Conservation (phyloP, 129 eudicot species). For the Flaveria trinervia region DNA sequence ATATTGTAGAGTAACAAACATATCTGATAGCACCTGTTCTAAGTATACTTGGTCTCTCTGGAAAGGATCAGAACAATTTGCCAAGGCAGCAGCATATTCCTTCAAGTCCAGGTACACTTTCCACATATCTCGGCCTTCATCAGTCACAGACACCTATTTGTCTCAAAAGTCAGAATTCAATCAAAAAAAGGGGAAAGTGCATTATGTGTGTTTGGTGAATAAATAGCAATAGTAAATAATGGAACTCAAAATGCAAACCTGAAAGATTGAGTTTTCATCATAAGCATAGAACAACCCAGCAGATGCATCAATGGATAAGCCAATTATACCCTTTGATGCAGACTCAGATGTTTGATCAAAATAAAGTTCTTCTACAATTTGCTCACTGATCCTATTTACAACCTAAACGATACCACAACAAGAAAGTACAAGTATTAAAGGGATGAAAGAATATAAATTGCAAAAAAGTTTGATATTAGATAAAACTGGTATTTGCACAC, state of each 20-base stretch:
- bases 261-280: constrained; percentile 89
- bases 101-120: constrained; percentile 84
- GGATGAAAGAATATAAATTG: background rate
- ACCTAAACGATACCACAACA: constrained; percentile 47
- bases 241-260: constrained; percentile 46
- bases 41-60: constrained; percentile 96
- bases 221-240: background rate
- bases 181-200: background rate
- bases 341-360: constrained; percentile 86
- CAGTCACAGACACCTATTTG: constrained; percentile 83
- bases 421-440: background rate
- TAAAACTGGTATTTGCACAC: constrained; percentile 42
- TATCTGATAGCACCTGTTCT: constrained; percentile 57
- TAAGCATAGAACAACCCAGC: constrained; percentile 98
- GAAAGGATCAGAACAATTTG: constrained; percentile 82
- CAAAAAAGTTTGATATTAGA: constrained; percentile 7
- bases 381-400: constrained; percentile 93
- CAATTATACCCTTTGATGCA: constrained; percentile 76
- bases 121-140: constrained; percentile 99
- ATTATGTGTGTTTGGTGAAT: background rate
- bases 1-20: background rate
- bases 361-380: constrained; percentile 87
- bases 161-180: constrained; percentile 28
- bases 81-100: constrained; percentile 92
- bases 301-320: constrained; percentile 93